phyloP scores from a whole-genome alignment of 306 rosid species.

The Begonia fuchsioides region DNA sequence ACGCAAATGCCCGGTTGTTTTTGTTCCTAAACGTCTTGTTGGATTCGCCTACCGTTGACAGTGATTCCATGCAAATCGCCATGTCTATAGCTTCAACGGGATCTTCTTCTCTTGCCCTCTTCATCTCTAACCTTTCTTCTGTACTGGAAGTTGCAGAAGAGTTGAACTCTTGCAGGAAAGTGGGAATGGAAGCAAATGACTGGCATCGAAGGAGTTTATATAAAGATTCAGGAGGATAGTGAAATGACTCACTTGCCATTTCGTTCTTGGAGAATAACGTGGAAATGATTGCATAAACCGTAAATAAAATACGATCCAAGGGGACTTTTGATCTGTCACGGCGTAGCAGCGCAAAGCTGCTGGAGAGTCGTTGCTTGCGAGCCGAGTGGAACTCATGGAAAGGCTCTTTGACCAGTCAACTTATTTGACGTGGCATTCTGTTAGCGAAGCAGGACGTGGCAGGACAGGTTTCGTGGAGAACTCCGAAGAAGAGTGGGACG shows the following conservation, averaged over 20 bases:
- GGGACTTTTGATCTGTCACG: constrained; percentile 7
- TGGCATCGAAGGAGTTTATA: background rate
- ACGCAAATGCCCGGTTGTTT: constrained; percentile 16
- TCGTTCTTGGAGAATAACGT: constrained; percentile 1
- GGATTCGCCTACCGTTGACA: too few species aligned
- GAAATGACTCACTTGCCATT: constrained; percentile 1
- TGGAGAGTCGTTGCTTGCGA: constrained; percentile 3
- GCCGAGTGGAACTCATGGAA: background rate
- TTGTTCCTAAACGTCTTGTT: constrained; percentile 8
- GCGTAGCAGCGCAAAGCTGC: constrained; percentile 6
- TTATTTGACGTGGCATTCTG: background rate
- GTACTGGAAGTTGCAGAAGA: too few species aligned
- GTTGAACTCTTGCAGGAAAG: too few species aligned
- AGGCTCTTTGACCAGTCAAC: constrained; percentile 5
- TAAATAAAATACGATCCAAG: background rate
- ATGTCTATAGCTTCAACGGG: background rate
- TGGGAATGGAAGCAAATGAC: background rate
- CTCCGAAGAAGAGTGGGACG: background rate
- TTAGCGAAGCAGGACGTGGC: background rate
- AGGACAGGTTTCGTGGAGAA: background rate
- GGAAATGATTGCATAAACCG: background rate
- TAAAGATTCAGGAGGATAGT: background rate
- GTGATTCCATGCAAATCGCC: constrained; percentile 31
- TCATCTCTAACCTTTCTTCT: constrained; percentile 14
- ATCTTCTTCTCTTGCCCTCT: constrained; percentile 32